Base-by-base conservation (phyloP, 305 asterid species). In the Galium porrigens region DNA sequence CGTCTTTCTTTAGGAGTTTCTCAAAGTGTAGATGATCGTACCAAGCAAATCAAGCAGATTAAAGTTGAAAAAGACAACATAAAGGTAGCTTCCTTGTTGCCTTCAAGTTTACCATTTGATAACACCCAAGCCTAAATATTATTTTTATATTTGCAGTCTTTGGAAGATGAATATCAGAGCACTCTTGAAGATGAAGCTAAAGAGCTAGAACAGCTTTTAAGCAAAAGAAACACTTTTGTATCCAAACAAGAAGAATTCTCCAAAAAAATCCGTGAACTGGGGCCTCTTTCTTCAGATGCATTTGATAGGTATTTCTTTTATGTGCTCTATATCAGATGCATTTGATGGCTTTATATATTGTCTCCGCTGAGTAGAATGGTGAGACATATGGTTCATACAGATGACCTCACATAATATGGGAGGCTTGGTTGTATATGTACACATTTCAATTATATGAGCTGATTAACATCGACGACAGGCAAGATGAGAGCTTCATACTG, bases 261-360 rank as follows among this genome's bases (percentile, higher is more conserved):
- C 0, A 94, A 87, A 84, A 94, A 90, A 79, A 94, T 94, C 60
- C 80, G 97, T 68, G 99, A 89, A 77, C 72, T 90, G 86, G 99
- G 99, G 76, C 96, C 96, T 61, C 82, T 94, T 68, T 86, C 99
- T 66, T 83, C 99, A 10, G 99, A 94, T 79, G 96, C 99, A 54
- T 87, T 94, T 85, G 99, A 94, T 74, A 94, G 74, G 99, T 94
- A 90, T 69, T 64, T 75, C 69, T 69, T 79, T 55, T 18, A 9
- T 74, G 66, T 70, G 34, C 73, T 51, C 51, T 66, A 17, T 49
- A 15, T 49, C 44, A 39, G 11, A 39, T 39, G 44, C 3, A 2
- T 39, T 39, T 41, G n/a, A 41, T 41, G 48, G 51, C 51, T 44
- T 12, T 44, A 44, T 41, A 39, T 10, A 41, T 41, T 10, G 48